A percentile compares a stretch with the other conserved stretches of the same genome.
Conservation (phyloP, 1,284 basidiomycete species). For the Tilletia setariae region DNA sequence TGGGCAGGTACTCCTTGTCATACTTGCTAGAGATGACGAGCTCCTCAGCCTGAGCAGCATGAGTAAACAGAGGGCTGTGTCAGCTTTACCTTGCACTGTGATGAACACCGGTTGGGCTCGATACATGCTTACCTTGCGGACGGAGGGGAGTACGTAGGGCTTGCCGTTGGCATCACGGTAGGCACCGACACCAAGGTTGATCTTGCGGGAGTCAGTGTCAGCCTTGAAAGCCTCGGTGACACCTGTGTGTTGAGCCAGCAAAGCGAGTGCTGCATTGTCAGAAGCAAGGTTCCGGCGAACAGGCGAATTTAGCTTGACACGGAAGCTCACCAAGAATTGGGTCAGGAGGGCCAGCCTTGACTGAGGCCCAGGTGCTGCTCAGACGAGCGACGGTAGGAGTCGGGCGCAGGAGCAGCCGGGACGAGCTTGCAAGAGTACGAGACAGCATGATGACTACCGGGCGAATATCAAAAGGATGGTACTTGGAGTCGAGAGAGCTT, state of each 20-base stretch:
- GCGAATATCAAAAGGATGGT: no score
- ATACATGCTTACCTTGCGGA: constrained; percentile 68
- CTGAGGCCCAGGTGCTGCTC: constrained; percentile 75
- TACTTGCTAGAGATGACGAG: constrained; percentile 66
- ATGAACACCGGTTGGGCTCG: no score
- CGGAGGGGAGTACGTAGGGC: constrained; percentile 86
- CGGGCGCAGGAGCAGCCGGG: constrained; percentile 12
- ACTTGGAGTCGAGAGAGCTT: no score
- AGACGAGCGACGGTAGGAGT: constrained; percentile 12
- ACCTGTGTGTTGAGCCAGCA: constrained; percentile 58
- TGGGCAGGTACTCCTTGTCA: constrained; percentile 98
- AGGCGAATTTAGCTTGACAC: no score
- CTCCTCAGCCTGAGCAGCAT: constrained; percentile 69
- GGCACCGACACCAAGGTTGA: constrained; percentile 79
- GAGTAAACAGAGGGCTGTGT: neutral
- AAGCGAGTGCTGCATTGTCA: neutral
- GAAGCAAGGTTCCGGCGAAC: neutral
- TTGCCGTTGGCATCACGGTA: constrained; percentile 93
- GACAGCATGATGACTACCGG: neutral
- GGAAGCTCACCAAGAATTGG: constrained; percentile 75
- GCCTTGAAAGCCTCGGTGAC: constrained; percentile 93
- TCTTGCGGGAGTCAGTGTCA: constrained; percentile 76
- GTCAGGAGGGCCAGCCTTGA: constrained; percentile 84
- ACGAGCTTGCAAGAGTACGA: constrained; percentile 12
- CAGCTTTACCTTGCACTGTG: neutral